Evolutionary conservation across 371 early-diverging fungal species (phyloP), one percentile per base, ranked within the genome.

Genomic region (Mortierella sp.): DNA sequence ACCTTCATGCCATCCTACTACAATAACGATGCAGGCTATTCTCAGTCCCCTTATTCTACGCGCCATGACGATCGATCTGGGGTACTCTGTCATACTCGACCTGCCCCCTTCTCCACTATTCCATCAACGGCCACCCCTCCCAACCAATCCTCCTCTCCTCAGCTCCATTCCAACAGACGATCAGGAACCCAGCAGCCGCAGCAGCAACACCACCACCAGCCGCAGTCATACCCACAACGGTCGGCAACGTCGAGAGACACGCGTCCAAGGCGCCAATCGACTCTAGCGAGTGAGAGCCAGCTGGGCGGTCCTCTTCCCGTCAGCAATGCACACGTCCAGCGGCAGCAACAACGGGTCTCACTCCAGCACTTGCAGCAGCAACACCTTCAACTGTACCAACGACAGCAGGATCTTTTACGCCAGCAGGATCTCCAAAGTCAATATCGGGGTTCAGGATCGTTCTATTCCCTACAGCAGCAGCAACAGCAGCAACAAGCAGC

Each of bases 231-330:
- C n/a, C n/a, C n/a, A n/a, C 58, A 58, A 7, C n/a, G 14, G 9
- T n/a, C 4, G 8, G 0, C 29, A 45, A 34, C 29, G 14, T 24
- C 47, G n/a, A n/a, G n/a, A n/a, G n/a, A n/a, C 9, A 24, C 34
- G 11, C 58, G 26, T 55, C 52, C 58, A 4, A 58, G 70, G 8
- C 58, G 70, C 9, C 63, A 61, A 16, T 73, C 73, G 3, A 11
- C 52, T 41, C 29, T 73, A 26, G 74, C 41, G 3, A 67, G 50
- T 13, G 74, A 70, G 29, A 65, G 43, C 13, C 77, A 76, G 34
- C 55, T 76, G 52, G 77, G 76, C 0, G 76, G 80, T 3, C 73
- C 76, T 2, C 66, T 76, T 64, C 80, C 66, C 8, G 39, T 76
- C 4, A 63, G 44, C 39, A 74, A 58, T 40, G 24, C 31, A 6